These are phyloP conservation scores for Platanthera guangdongensis DNA, from an alignment of 106 monocot genomes.

Conservation along the genomic window DNA sequence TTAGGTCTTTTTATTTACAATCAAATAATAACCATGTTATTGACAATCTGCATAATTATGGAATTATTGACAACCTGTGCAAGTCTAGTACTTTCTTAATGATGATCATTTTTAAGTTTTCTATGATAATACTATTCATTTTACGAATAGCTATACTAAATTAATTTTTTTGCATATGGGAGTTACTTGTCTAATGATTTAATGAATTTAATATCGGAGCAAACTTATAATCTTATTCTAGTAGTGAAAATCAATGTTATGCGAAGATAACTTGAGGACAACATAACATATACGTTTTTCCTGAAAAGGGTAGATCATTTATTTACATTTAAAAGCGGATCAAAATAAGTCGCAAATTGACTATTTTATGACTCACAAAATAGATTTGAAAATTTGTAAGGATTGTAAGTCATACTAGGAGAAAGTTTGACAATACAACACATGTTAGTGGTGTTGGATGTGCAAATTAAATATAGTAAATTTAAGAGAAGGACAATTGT, in stretches of 20 bases:
- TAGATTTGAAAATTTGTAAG: no score
- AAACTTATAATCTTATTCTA: neutral
- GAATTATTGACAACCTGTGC: neutral
- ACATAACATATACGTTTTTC: neutral
- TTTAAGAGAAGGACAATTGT: no score
- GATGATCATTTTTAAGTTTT: neutral
- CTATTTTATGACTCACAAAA: no score
- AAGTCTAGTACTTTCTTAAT: neutral
- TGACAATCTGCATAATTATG: neutral
- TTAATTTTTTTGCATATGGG: neutral
- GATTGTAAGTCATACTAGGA: no score
- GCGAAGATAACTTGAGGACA: neutral
- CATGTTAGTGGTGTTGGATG: no score
- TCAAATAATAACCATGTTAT: slow-evolving; percentile 1
- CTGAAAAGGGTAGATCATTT: no score
- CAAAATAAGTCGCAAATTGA: no score
- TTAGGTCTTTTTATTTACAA: neutral
- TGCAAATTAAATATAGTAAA: no score
- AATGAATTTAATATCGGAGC: neutral
- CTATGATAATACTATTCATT: neutral
- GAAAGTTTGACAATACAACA: no score
- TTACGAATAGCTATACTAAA: neutral
- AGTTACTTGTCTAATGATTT: neutral
- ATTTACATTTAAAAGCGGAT: no score
- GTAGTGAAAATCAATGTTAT: neutral